Evolutionary conservation across 2,329 filamentous ascomycete species (phyloP).

Genomic region (Aureobasidium sp.): DNA sequence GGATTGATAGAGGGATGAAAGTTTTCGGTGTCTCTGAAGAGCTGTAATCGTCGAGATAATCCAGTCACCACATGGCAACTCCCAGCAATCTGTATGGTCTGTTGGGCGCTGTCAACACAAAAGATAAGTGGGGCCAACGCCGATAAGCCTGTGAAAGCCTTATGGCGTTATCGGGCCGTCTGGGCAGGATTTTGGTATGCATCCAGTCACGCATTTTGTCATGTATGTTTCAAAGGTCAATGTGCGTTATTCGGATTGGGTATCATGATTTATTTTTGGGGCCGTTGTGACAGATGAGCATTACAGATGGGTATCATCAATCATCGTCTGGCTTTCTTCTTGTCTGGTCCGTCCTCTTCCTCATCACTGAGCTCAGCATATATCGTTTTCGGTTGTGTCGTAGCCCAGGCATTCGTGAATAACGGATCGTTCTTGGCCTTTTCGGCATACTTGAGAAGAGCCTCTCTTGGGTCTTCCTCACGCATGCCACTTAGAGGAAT

Average conservation of each 20-base stretch:
- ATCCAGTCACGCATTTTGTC: conserved; percentile 8
- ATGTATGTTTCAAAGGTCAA: not conserved
- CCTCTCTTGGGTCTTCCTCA: conserved; percentile 92
- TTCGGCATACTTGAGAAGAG: conserved; percentile 88
- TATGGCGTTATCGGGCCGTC: conserved; percentile 12
- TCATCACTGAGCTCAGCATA: conserved; percentile 87
- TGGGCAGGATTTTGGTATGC: conserved; percentile 6
- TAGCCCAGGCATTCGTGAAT: conserved; percentile 89
- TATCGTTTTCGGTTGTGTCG: conserved; percentile 85
- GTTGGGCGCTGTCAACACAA: conserved; percentile 13
- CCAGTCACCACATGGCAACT: conserved; percentile 7
- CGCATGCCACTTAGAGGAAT: conserved; percentile 89
- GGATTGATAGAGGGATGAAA: not conserved
- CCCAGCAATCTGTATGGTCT: conserved; percentile 15
- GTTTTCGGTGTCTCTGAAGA: not conserved
- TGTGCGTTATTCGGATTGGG: not conserved
- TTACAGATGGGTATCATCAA: not conserved
- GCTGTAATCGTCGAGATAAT: not conserved
- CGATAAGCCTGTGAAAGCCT: conserved; percentile 12
- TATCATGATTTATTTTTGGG: conserved; percentile 4
- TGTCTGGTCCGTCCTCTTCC: conserved; percentile 64
- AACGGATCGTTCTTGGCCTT: conserved; percentile 87
- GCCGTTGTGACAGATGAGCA: not conserved
- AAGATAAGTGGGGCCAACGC: conserved; percentile 7
- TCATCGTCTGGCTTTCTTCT: conserved; percentile 41